A percentile compares a stretch with the other conserved stretches of the same genome.
Conservation (phyloP, 345 rosid genomes). For the Kandelia obovata region DNA sequence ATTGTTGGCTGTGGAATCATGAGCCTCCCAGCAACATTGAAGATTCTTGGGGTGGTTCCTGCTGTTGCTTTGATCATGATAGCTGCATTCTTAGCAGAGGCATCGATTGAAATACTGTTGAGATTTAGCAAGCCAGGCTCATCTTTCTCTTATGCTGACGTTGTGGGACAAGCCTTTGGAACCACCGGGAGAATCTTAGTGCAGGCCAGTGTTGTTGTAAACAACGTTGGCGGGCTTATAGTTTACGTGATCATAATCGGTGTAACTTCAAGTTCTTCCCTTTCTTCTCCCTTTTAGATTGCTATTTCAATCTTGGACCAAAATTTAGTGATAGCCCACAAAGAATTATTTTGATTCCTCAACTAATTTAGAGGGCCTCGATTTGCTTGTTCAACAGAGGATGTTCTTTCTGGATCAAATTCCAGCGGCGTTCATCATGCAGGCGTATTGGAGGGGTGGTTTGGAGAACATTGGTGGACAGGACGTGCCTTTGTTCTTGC, state of each 20-base stretch:
- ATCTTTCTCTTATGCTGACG: not conserved
- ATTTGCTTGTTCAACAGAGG: not conserved
- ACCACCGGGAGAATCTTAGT: not conserved
- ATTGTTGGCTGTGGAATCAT: slow-evolving; percentile 2
- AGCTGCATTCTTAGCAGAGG: not conserved
- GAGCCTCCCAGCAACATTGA: not conserved
- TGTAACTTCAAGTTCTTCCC: not conserved
- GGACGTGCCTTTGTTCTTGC: not conserved
- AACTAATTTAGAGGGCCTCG: too few species aligned
- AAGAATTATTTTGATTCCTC: too few species aligned
- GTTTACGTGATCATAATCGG: slow-evolving; percentile 1
- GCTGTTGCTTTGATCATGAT: not conserved
- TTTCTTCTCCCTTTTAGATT: too few species aligned
- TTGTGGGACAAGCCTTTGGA: not conserved
- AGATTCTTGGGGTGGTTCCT: not conserved
- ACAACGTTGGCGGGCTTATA: not conserved
- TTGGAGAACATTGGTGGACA: not conserved
- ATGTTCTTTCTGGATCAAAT: not conserved
- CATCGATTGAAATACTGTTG: not conserved
- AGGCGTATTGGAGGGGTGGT: not conserved
- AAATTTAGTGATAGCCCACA: too few species aligned
- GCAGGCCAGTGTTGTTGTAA: slow-evolving; percentile 1
- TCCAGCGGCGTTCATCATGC: not conserved
- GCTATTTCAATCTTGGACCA: too few species aligned
- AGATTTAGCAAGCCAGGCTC: slow-evolving; percentile 4